Conservation (phyloP, 2,329 filamentous ascomycete species). For the Aspergillus sp. region DNA sequence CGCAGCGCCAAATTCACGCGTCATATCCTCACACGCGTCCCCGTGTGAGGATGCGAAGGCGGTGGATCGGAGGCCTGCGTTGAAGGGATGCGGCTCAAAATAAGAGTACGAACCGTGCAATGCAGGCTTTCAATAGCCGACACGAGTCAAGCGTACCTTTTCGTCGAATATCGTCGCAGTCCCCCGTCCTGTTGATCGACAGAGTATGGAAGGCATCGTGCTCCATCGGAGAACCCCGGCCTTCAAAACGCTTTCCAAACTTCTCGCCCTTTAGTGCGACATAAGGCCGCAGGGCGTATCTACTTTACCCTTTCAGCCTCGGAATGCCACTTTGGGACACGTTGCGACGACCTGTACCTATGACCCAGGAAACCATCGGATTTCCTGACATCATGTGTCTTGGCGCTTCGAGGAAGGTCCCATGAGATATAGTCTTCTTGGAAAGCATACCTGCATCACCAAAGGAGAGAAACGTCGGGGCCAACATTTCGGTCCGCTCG, state of each 20-base stretch:
- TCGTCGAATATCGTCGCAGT: not conserved
- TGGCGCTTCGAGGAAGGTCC: not conserved
- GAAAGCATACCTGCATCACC: not conserved
- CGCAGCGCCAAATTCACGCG: not conserved
- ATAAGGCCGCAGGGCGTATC: constrained; percentile 1
- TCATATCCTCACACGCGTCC: constrained; percentile 1
- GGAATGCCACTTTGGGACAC: not conserved
- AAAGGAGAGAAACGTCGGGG: not conserved
- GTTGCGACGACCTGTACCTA: not conserved
- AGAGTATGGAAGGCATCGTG: not conserved
- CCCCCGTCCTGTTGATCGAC: not conserved
- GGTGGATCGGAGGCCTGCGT: not conserved
- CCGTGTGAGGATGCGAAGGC: not conserved
- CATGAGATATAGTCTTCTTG: too few relatives aligned
- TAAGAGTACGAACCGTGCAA: not conserved
- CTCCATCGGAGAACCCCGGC: not conserved
- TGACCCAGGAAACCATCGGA: not conserved
- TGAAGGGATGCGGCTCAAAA: constrained; percentile 2
- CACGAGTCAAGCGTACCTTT: not conserved
- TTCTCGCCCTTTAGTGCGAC: not conserved
- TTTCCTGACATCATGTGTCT: not conserved
- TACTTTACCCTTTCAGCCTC: not conserved
- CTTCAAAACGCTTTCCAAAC: not conserved
- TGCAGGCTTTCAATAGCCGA: not conserved
- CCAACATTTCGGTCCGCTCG: not conserved